These are phyloP conservation scores for Kwoniella sp. DNA, from an alignment of 768 basidiomycete genomes.

Conservation along the genomic window DNA sequence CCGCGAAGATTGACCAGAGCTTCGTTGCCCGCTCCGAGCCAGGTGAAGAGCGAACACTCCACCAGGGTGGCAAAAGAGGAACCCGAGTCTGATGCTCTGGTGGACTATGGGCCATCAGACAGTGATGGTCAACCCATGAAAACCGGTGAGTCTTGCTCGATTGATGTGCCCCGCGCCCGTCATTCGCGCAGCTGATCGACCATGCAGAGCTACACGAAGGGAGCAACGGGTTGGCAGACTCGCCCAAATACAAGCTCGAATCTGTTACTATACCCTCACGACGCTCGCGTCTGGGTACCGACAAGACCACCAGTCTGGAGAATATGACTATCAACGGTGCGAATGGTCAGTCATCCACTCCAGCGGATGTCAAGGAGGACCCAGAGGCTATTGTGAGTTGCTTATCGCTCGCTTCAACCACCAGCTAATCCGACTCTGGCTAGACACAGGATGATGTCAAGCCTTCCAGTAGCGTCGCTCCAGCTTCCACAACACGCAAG, in stretches of 20 bases:
- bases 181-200: neutral
- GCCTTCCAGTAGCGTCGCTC: neutral
- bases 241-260: constrained; percentile 23
- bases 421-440: no score
- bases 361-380: neutral
- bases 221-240: no score
- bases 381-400: no score
- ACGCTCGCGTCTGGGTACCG: constrained; percentile 31
- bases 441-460: constrained; percentile 1
- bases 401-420: no score
- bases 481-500: neutral
- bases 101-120: neutral
- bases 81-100: constrained; percentile 10
- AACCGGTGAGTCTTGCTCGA: no score
- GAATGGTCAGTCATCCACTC: neutral
- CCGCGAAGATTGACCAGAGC: neutral
- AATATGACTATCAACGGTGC: constrained; percentile 36
- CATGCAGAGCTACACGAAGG: no score
- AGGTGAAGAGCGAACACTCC: neutral
- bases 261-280: constrained; percentile 29
- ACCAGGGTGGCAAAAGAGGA: constrained; percentile 24
- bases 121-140: neutral
- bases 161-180: neutral
- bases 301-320: constrained; percentile 35
- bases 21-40: constrained; percentile 3